Conservation (phyloP, 805 yeast genomes). For the Henningerozyma blattae region DNA sequence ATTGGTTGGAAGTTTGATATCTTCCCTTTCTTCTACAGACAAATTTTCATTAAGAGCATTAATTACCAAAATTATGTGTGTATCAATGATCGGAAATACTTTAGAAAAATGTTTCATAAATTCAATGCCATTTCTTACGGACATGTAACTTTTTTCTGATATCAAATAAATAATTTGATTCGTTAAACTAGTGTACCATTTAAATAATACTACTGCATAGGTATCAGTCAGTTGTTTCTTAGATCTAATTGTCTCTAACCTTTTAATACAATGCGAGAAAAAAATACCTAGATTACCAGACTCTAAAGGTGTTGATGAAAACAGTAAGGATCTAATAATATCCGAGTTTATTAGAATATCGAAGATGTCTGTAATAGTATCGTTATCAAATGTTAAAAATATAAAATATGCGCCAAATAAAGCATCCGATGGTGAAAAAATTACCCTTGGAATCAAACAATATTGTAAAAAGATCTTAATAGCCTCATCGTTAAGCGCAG, state of each 20-base stretch:
- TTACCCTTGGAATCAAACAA: conserved; percentile 65
- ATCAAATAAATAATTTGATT: conserved; percentile 15
- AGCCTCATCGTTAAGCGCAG: conserved; percentile 10
- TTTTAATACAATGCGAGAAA: conserved; percentile 40
- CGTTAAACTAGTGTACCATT: conserved; percentile 44
- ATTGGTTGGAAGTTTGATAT: conserved; percentile 63
- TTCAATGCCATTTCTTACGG: conserved; percentile 68
- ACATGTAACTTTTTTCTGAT: conserved; percentile 47
- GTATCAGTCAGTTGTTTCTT: conserved; percentile 14
- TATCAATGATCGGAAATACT: conserved; percentile 56
- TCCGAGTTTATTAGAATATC: conserved; percentile 37
- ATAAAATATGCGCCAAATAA: conserved; percentile 53
- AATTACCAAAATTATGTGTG: conserved; percentile 46
- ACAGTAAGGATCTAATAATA: conserved; percentile 45
- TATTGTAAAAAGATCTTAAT: conserved; percentile 36
- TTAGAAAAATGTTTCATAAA: conserved; percentile 55
- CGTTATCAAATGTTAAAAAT: conserved; percentile 33
- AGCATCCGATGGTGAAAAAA: conserved; percentile 78
- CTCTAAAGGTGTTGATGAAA: conserved; percentile 61
- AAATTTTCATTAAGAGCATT: conserved; percentile 37
- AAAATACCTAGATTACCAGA: conserved; percentile 78
- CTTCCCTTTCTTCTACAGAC: conserved; percentile 55
- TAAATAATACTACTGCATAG: conserved; percentile 30
- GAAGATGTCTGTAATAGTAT: conserved; percentile 30
- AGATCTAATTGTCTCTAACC: conserved; percentile 35